Base-by-base conservation (phyloP, 176 grass and related monocot species). In the Oryza punctata region DNA sequence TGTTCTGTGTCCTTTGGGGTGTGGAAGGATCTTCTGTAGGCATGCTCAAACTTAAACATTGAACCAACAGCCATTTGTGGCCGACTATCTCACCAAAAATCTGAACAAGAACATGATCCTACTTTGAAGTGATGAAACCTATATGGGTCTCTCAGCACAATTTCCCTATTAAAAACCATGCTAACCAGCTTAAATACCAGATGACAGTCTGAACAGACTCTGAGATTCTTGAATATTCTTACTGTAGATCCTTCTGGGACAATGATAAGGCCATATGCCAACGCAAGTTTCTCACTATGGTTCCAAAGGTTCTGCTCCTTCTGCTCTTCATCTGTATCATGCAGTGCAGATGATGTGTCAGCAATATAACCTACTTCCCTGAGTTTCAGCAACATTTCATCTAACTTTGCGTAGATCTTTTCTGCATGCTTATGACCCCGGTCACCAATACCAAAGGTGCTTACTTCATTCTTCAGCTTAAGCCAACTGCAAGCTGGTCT, bases 241-340 rank as follows among this genome's bases (percentile, higher is more conserved):
- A 97, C 46, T 10, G 78, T 68, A 40, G 76, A 78, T 78, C 85
- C 82, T 92, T 90, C 80, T 12, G 89, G 89, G 23, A 86, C 70
- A 78, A 46, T 61, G 35, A 90, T 75, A 33, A 97, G 76, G 10
- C 91, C 91, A 63, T 92, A 94, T 54, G 94, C 91, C 73, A 97
- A 81, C 5, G 89, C 89, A 82, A 97, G 87, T 47, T 97, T 97
- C 88, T 97, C 94, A 14, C 94, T 92, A 60, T 94, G 94, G 71
- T 74, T 90, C 94, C 94, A 97, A 68, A 97, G 88, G 29, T 94
- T 94, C 41, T 94, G 89, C 73, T 92, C 91, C 32, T 94, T 96
- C 74, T 97, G 94, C 83, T 97, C 94, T 84, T 92, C 91, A 46
- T 97, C 94, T 5, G 84, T 97, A 64, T 97, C 94, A 85, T 97